Evolutionary conservation across 139 green algal species (phyloP).

Genomic region (Limnomonas spitsbergensis): DNA sequence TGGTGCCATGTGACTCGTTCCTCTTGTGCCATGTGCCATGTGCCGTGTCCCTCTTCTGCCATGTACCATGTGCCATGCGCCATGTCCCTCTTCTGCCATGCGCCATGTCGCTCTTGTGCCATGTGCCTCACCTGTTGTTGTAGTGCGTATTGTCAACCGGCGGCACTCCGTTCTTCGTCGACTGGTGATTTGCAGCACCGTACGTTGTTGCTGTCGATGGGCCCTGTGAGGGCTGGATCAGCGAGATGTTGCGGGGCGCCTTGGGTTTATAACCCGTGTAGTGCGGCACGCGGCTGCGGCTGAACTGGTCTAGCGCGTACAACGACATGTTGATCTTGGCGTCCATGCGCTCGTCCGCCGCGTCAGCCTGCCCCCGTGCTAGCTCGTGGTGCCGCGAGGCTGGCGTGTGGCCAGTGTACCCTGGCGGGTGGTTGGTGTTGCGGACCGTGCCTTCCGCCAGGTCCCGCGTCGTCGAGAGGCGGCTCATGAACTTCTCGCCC

Average conservation of each 20-base stretch:
- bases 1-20: too few species aligned
- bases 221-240: slow-evolving; percentile 21
- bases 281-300: slow-evolving; percentile 38
- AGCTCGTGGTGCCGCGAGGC: slow-evolving; percentile 26
- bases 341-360: slow-evolving; percentile 32
- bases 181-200: slow-evolving; percentile 35
- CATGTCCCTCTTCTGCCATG: too few species aligned
- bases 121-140: slow-evolving; percentile 52
- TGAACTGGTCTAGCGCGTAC: slow-evolving; percentile 52
- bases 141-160: slow-evolving; percentile 33
- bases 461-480: slow-evolving; percentile 33
- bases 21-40: too few species aligned
- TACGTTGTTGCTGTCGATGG: slow-evolving; percentile 44
- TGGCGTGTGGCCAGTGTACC: slow-evolving; percentile 58
- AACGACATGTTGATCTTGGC: slow-evolving; percentile 41
- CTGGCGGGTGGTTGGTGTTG: slow-evolving; percentile 45
- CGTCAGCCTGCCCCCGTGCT: slow-evolving; percentile 17
- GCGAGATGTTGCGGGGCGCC: slow-evolving; percentile 25
- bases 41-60: too few species aligned
- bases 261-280: slow-evolving; percentile 54
- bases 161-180: slow-evolving; percentile 8
- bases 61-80: too few species aligned
- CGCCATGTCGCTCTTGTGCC: too few species aligned
- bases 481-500: slow-evolving; percentile 30
- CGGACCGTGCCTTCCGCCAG: slow-evolving; percentile 53